Conservation (phyloP, 2,329 filamentous ascomycete genomes). For the Chrysoporthe cubensis region DNA sequence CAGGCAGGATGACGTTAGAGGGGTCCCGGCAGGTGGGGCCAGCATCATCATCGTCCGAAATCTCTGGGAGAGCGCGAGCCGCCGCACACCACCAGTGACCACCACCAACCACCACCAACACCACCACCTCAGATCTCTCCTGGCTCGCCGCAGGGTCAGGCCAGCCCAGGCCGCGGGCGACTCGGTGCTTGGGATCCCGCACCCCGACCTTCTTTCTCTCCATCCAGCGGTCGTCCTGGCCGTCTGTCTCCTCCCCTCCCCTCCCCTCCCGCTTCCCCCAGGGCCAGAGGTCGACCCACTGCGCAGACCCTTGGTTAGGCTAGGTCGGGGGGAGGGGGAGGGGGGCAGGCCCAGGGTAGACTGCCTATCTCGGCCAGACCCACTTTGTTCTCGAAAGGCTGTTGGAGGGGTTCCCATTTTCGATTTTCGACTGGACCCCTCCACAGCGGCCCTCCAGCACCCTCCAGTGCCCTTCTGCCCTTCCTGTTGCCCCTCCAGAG, state of each 20-base stretch:
- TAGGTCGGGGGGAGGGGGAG: too few relatives aligned
- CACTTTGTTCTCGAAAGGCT: conserved; percentile 23
- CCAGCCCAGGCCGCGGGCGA: too few relatives aligned
- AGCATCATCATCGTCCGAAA: conserved; percentile 10
- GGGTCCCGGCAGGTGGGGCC: conserved; percentile 10
- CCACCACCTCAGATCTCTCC: background rate
- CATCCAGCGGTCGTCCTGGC: too few relatives aligned
- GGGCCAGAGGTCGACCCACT: too few relatives aligned
- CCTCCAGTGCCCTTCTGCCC: too few relatives aligned
- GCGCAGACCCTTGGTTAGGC: background rate
- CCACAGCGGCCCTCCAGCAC: too few relatives aligned
- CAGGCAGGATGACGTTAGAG: conserved; percentile 19
- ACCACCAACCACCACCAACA: background rate
- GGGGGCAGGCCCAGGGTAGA: background rate
- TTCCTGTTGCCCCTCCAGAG: too few relatives aligned
- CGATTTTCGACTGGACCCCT: background rate
- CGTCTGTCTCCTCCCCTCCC: too few relatives aligned
- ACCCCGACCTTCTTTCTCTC: too few relatives aligned
- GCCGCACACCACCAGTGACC: background rate
- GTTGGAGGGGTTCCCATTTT: conserved; percentile 3
- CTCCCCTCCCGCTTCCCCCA: background rate
- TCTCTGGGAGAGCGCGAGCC: background rate
- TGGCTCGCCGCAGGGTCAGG: background rate
- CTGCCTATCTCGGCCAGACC: conserved; percentile 15
- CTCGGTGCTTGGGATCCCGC: too few relatives aligned